Evolutionary conservation across 2,329 filamentous ascomycete genomes (phyloP).

Genomic region (Tolypocladium ovalisporum): DNA sequence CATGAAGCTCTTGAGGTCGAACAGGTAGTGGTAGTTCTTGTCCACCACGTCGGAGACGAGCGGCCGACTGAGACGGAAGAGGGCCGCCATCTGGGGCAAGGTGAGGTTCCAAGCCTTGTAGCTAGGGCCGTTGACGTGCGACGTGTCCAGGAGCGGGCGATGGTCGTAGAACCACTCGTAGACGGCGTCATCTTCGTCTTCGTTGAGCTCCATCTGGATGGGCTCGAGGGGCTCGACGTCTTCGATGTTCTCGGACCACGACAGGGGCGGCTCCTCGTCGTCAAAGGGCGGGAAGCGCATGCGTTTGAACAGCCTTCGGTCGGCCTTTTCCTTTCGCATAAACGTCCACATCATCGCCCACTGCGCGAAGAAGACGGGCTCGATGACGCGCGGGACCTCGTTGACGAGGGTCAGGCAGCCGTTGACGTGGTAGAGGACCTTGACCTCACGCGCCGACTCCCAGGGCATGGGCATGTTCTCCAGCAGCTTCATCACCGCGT

Average conservation of each 20-base stretch:
- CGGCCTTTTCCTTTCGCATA: conserved; percentile 96
- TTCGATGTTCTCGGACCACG: conserved; percentile 98
- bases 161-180: conserved; percentile 98
- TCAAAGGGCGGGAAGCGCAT: conserved; percentile 99
- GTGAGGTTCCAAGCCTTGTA: conserved; percentile 94
- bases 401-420: conserved; percentile 95
- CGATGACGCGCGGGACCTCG: conserved; percentile 91
- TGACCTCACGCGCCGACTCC: conserved; percentile 93
- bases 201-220: conserved; percentile 96
- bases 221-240: conserved; percentile 96
- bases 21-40: conserved; percentile 96
- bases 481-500: conserved; percentile 89
- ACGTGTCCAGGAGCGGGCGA: conserved; percentile 76
- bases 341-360: conserved; percentile 99
- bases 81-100: conserved; percentile 87
- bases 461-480: conserved; percentile 99
- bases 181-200: conserved; percentile 81
- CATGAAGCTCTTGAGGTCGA: conserved; percentile 87
- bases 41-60: conserved; percentile 87
- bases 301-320: conserved; percentile 89
- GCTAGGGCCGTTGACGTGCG: conserved; percentile 91
- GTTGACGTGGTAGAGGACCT: conserved; percentile 97
- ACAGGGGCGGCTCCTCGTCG: conserved; percentile 93
- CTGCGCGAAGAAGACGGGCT: conserved; percentile 94
- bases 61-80: conserved; percentile 86